Evolutionary conservation across 2,329 filamentous ascomycete genomes (phyloP), one percentile per base, ranked within the genome.

Genomic region (Lasiodiplodia gonubiensis): DNA sequence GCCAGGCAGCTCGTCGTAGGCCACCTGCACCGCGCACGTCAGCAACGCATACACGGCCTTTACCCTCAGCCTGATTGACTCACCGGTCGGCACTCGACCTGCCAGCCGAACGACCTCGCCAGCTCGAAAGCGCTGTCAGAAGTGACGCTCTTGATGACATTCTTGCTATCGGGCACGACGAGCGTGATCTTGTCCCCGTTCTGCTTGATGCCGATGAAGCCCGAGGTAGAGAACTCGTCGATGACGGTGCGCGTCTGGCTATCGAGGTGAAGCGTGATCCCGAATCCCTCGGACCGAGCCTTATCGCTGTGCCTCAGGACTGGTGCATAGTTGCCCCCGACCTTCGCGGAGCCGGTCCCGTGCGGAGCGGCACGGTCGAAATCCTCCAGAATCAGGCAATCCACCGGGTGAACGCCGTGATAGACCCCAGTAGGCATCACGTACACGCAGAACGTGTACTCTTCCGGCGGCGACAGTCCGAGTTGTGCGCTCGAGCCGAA

Each of bases 311-410:
- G 93, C 67, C 91, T 86, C 74, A 98, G 81, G 5, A 98, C 94
- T 2, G 94, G 94, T 11, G 94, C 94, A 77, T 98, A 98, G 82
- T 98, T 98, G 16, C 94, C 95, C 30, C 95, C 94, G 3, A 98
- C 86, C 82, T 98, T 98, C n/a, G 93, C 94, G 70, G 88, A 90
- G 0, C 94, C 94, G 0, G 92, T 96, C 0, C 94, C 94, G 73
- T 93, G 88, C 0, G 95, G 94, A n/a, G 94, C 94, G 0, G 94
- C 88, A 35, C 94, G 92, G 79, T 98, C 94, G 77, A 98, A 98
- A 35, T 95, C 90, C 74, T 98, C 94, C 2, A 98, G 85, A 68
- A 98, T 91, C 64, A 97, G 82, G 1, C 91, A 92, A 74, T 91
- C 89, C n/a, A 97, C 93, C 0, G 94, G 92, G 72, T 93, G 88